These are phyloP conservation scores for Viola pubescens DNA, from an alignment of 441 rosid species.

Conservation along the genomic window DNA sequence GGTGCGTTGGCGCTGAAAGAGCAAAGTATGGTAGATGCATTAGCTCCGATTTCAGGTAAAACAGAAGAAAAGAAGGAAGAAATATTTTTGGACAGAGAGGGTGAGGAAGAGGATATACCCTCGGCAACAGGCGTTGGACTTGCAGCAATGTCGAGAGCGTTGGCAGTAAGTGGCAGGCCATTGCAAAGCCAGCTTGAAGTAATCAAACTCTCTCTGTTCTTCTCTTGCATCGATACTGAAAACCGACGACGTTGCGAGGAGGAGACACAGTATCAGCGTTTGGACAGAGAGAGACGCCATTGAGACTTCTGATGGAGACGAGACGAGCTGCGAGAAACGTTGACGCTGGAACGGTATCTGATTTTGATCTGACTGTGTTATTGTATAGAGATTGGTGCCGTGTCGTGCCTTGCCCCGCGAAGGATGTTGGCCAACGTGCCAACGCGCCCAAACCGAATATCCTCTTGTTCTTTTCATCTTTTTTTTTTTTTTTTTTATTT, in stretches of 20 bases:
- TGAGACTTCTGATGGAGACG: not conserved
- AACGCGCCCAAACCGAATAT: too few species aligned
- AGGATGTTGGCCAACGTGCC: too few species aligned
- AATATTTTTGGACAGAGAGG: not conserved
- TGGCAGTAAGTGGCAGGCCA: conserved; percentile 87
- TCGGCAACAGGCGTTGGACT: conserved; percentile 77
- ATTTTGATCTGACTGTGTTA: too few species aligned
- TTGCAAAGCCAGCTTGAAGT: conserved; percentile 69
- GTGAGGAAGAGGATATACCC: conserved; percentile 25
- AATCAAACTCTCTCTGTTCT: conserved; percentile 77
- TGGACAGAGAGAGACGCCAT: conserved; percentile 16
- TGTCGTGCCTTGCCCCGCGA: too few species aligned
- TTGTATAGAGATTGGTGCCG: too few species aligned
- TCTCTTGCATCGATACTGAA: conserved; percentile 1
- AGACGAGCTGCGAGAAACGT: too few species aligned
- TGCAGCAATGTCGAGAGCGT: conserved; percentile 69
- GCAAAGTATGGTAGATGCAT: conserved; percentile 1
- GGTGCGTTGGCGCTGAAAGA: conserved; percentile 55
- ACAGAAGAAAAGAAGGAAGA: not conserved
- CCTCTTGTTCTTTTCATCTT: too few species aligned
- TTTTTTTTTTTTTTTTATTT: too few species aligned
- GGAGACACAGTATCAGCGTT: not conserved
- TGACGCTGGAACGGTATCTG: too few species aligned
- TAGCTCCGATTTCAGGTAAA: not conserved
- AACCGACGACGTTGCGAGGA: conserved; percentile 16